Evolutionary conservation across 805 yeast species (phyloP), one percentile per base, ranked within the genome.

Genomic region (Jamesozyma piceae): DNA sequence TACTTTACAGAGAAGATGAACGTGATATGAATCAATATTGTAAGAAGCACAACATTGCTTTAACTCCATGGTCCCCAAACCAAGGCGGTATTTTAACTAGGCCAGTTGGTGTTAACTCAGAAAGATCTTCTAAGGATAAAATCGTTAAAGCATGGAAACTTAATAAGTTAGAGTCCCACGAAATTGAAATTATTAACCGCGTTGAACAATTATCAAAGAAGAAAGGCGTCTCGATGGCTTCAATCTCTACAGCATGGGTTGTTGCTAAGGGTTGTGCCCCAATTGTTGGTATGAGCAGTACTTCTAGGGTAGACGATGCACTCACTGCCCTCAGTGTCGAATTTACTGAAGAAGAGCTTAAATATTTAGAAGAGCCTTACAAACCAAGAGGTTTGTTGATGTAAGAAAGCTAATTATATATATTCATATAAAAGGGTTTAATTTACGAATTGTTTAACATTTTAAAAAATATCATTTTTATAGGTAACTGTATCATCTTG

Each of bases 1-100:
- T 79, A 48, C 41, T 78, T 3, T 65, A 74, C 49, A 64, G 86
- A 14, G 83, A 78, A 52, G 84, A 78, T 43, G 86, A 80, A 54
- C 61, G 77, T 17, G 85, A 80, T 53, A 63, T 77, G 70, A 73
- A 68, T 45, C 75, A 73, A 24, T 79, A 64, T 55, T 75, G 81
- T 47, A 60, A 72, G 20, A 64, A 63, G 37, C 70, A 71, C n/a
- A 72, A 73, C 11, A 73, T 80, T 31, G 81, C 79, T 1, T 43
- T 77, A 18, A 67, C 76, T 41, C 83, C 84, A 6, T 79, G 78
- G 77, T 71, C 78, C 10, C 82, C 83, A 31, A 58, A 67, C 43
- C 79, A 78, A 5, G 60, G 74, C 46, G 84, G 84, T 10, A 24
- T 72, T 2, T 61, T 79, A 33, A 67, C 81, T 1, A 66, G 80